These are phyloP conservation scores for Phaeosphaeria sp. DNA, from an alignment of 2,329 filamentous ascomycete genomes.

Conservation along the genomic window DNA sequence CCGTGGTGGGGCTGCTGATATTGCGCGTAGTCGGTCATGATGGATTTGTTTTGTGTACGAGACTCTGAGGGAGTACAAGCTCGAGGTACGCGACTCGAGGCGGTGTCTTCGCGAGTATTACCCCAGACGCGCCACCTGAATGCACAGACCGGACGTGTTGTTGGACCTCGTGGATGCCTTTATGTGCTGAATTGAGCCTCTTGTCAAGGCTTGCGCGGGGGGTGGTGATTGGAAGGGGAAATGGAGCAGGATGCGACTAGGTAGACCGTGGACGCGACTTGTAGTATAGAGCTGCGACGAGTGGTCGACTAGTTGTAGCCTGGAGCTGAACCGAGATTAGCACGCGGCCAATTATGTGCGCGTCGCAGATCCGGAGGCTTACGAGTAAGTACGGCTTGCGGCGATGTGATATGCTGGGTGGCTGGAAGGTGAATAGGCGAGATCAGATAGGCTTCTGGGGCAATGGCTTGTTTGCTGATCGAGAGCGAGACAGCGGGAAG, in stretches of 20 bases:
- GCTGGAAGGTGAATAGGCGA: constrained; percentile 22
- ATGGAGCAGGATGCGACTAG: constrained; percentile 27
- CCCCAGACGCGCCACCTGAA: constrained; percentile 42
- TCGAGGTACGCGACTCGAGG: constrained; percentile 32
- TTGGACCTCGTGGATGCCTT: constrained; percentile 26
- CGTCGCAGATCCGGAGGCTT: constrained; percentile 25
- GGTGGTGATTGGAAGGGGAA: constrained; percentile 35
- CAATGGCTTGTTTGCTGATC: constrained; percentile 42
- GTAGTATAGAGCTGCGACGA: constrained; percentile 27
- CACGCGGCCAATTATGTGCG: constrained; percentile 35
- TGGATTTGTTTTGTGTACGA: constrained; percentile 24
- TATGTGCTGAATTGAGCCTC: constrained; percentile 22
- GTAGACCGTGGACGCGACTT: constrained; percentile 33
- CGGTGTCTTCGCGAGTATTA: constrained; percentile 35
- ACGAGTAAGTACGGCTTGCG: constrained; percentile 28
- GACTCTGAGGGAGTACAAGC: constrained; percentile 31
- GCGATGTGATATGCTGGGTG: constrained; percentile 21
- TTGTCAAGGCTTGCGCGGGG: constrained; percentile 15
- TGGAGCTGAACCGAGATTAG: constrained; percentile 42
- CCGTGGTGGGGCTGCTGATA: constrained; percentile 56
- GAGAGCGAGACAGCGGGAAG: constrained; percentile 34
- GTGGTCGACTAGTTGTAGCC: constrained; percentile 41
- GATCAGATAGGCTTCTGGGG: constrained; percentile 29
- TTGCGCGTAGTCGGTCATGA: constrained; percentile 57
- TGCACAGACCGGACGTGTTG: constrained; percentile 29